Evolutionary conservation across 2,329 filamentous ascomycete genomes (phyloP), one percentile per base, ranked within the genome.

Genomic region (Microthyrium microscopicum): DNA sequence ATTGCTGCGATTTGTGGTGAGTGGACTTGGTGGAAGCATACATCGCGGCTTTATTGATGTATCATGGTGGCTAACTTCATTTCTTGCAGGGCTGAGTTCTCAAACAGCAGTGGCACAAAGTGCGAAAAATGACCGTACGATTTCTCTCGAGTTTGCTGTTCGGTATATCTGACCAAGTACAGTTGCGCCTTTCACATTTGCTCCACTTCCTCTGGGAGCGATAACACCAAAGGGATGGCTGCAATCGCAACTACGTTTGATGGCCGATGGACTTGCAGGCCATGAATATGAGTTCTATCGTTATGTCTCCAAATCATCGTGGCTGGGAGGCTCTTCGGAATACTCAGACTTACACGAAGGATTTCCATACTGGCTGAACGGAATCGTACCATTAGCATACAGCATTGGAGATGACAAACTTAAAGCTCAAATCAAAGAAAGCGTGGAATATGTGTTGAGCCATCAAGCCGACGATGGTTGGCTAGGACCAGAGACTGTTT

Each of bases 311-410:
- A 46, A 68, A 37, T 61, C 57, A 4, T 51, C 52, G 12, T 73
- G 66, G 66, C 44, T 66, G 2, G 67, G 65, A 3, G 64, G 66
- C 4, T 42, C 52, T 20, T 45, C 52, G 3, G 66, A 71, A 41
- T 72, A 72, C 42, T 66, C 57, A 9, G 48, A 49, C 16, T 50
- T 71, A 2, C 59, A 70, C 41, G 68, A 73, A 49, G 63, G 59
- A 2, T 57, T 62, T 18, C 64, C 67, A 0, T 73, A 73, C 45
- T 72, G 67, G 64, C 64, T 69, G 43, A 71, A 73, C 41, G 63
- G 60, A 4, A 51, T 70, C 2, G 66, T 73, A 2, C 66, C 68
- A 13, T 54, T 72, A 17, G 66, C 68, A 2, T 72, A 64, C 39
- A 49, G 48, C 0, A 46, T 66, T 4, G 53, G 65, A 32, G 60